Conservation (phyloP, 106 monocot genomes). For the Dendrobium huoshanense region DNA sequence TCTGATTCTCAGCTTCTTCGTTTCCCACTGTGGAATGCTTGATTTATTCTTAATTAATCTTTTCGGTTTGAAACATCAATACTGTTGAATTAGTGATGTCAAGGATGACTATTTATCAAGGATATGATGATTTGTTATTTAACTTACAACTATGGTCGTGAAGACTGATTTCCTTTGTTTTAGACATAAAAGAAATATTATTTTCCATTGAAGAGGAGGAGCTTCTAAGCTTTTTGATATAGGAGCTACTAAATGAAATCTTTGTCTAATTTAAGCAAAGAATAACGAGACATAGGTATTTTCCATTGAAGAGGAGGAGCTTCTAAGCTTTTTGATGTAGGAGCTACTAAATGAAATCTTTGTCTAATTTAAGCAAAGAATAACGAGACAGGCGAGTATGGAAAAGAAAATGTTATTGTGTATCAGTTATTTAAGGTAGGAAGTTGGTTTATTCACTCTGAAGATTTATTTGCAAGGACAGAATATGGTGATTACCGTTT, state of each 20-base stretch:
- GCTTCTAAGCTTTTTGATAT: background rate
- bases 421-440: background rate
- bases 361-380: background rate
- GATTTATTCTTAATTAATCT: background rate
- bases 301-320: background rate
- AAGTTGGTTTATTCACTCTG: background rate
- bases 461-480: background rate
- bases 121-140: background rate
- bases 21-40: background rate
- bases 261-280: background rate
- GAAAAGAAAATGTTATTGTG: background rate
- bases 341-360: background rate
- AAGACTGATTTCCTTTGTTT: background rate
- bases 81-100: background rate
- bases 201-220: background rate
- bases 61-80: background rate
- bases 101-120: background rate
- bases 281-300: background rate
- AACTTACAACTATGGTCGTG: background rate
- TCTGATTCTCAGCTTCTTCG: background rate
- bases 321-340: background rate
- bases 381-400: background rate
- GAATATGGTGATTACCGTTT: background rate
- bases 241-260: background rate
- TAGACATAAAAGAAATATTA: background rate